These are phyloP conservation scores for Chrysosporium keratinophilum DNA, from an alignment of 2,329 filamentous ascomycete species.

Conservation along the genomic window DNA sequence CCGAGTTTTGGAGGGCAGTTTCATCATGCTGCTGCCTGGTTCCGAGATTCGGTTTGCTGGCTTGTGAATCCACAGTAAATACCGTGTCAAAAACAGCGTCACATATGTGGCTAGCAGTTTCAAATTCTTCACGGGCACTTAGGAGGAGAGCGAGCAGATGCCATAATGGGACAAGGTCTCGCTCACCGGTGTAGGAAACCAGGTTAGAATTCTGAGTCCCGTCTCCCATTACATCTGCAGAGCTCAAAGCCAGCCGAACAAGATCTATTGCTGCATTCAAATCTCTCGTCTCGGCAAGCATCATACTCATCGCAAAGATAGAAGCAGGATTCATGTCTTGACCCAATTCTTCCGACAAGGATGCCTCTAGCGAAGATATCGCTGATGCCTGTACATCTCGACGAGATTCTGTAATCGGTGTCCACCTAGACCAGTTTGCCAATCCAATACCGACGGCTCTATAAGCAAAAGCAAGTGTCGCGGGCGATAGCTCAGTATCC, in stretches of 20 bases:
- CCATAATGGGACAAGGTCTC: conserved; percentile 69
- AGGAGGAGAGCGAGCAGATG: conserved; percentile 79
- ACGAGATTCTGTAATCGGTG: conserved; percentile 61
- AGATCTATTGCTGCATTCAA: conserved; percentile 69
- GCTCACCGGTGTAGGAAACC: conserved; percentile 29
- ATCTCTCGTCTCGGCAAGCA: conserved; percentile 81
- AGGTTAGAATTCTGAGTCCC: conserved; percentile 18
- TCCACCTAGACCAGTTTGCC: conserved; percentile 76
- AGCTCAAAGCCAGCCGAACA: conserved; percentile 63
- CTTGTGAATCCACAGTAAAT: conserved; percentile 51
- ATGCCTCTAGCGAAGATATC: conserved; percentile 62
- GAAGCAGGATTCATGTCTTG: conserved; percentile 61
- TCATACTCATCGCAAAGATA: conserved; percentile 67
- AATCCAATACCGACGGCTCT: conserved; percentile 76
- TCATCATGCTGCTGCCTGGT: conserved; percentile 22
- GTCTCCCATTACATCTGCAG: conserved; percentile 25
- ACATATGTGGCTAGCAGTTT: conserved; percentile 69
- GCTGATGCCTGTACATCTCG: conserved; percentile 67
- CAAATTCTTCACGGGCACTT: conserved; percentile 75
- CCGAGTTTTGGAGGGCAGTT: neutral
- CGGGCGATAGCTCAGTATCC: conserved; percentile 15
- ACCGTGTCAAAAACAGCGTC: conserved; percentile 90
- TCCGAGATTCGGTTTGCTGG: conserved; percentile 55
- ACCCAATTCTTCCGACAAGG: conserved; percentile 56
- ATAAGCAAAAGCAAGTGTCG: conserved; percentile 59